Evolutionary conservation across 768 basidiomycete species (phyloP).

Genomic region (Boletus pseudo-olivaceus): DNA sequence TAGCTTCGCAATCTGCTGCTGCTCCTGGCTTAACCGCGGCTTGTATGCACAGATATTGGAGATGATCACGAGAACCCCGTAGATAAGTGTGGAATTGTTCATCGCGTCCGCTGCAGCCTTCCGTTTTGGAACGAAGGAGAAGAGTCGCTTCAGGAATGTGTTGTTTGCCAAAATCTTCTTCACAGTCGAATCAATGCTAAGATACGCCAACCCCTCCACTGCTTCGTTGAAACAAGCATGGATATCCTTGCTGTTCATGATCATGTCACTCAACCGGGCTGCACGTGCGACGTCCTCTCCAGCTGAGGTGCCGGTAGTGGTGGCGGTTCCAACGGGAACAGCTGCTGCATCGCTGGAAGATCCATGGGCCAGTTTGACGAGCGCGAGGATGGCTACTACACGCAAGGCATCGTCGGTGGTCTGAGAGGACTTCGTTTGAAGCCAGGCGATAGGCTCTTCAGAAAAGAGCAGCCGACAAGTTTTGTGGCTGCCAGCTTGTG

Average conservation of each 20-base stretch:
- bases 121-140: slow-evolving; percentile 52
- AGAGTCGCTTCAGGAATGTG: slow-evolving; percentile 54
- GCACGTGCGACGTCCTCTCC: slow-evolving; percentile 45
- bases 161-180: slow-evolving; percentile 62
- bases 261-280: slow-evolving; percentile 53
- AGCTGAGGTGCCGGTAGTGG: slow-evolving; percentile 2
- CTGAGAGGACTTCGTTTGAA: slow-evolving; percentile 54
- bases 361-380: slow-evolving; percentile 74
- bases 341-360: slow-evolving; percentile 39
- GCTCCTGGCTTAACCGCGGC: slow-evolving; percentile 72
- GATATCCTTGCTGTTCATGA: slow-evolving; percentile 39
- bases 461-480: slow-evolving; percentile 60
- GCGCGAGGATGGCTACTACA: slow-evolving; percentile 65
- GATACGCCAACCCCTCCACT: slow-evolving; percentile 84
- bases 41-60: slow-evolving; percentile 71
- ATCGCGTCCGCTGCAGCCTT: slow-evolving; percentile 34
- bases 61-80: slow-evolving; percentile 74
- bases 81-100: slow-evolving; percentile 55
- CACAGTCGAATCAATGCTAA: slow-evolving; percentile 58
- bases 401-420: slow-evolving; percentile 45
- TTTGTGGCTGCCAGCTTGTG: slow-evolving; percentile 75
- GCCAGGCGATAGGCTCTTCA: slow-evolving; percentile 59
- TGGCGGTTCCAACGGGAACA: slow-evolving; percentile 12
- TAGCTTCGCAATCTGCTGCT: slow-evolving; percentile 77
- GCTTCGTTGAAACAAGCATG: slow-evolving; percentile 53